Base-by-base conservation (phyloP, 2,329 filamentous ascomycete genomes). In the Xylariaceae sp. region DNA sequence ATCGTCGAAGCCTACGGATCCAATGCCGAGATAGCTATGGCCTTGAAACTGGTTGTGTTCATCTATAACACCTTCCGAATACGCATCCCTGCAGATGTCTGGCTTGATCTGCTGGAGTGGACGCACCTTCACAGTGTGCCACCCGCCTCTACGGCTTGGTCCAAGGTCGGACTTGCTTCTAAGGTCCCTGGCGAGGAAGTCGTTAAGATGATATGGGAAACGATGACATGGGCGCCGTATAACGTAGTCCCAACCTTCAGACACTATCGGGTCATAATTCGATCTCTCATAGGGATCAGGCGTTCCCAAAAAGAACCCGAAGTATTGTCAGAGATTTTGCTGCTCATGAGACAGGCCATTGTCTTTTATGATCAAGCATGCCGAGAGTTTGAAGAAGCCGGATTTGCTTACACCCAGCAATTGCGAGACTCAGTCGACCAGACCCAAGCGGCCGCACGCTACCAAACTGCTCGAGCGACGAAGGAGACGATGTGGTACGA, bases 1-100 rank as follows among this genome's bases (percentile, higher is more conserved):
- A 67, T 91, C n/a, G 83, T 84, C 5, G 82, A 88, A 58, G 70
- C 74, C 1, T 86, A 84, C 51, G 78, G 84, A n/a, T 75, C 73
- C 49, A 87, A 84, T 63, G 82, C 77, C 38, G 73, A 83, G 44
- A 71, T 89, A 4, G 61, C 71, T 1, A 69, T 73, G 2, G 85
- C 80, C 11, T 58, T 84, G 21, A 72, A 76, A 33, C 57, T 85
- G 1, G 66, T 90, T 11, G 75, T 85, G 48, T 78, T 78, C 54
- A 62, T 91, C 38, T 83, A 86, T 0, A 66, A 66, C 1, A 68
- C 69, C 6, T 87, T 85, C 63, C 52, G 67, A 2, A 66, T 92
- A 20, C 50, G 68, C 1, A 79, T 92, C 29, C 66, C 79, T 0
- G 55, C 60, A 6, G 60, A 71, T 5, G 72, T 81, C 16, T 92